These are phyloP conservation scores for Keithomyces neogunnii DNA, from an alignment of 2,329 filamentous ascomycete species.

Conservation along the genomic window DNA sequence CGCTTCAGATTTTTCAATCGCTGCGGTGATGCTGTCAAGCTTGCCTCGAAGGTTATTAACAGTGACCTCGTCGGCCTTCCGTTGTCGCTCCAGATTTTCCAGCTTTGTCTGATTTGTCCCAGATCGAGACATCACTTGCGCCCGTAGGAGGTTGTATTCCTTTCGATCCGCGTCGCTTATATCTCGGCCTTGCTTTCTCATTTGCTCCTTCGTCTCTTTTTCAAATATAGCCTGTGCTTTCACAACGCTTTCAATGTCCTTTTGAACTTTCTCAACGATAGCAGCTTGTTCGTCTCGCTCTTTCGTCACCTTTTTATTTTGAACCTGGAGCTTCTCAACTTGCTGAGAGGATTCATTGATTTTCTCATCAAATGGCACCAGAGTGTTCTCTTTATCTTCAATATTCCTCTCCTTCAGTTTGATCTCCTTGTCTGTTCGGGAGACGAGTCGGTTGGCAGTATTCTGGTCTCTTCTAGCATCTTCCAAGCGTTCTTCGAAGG, in stretches of 20 bases:
- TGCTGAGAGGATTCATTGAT: slow-evolving; percentile 69
- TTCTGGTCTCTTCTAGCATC: slow-evolving; percentile 77
- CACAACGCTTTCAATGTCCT: slow-evolving; percentile 74
- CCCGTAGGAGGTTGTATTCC: slow-evolving; percentile 77
- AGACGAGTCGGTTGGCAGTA: slow-evolving; percentile 65
- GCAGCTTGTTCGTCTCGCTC: slow-evolving; percentile 66
- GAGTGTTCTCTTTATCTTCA: slow-evolving; percentile 74
- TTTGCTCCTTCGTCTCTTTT: slow-evolving; percentile 72
- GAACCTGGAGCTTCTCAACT: slow-evolving; percentile 56
- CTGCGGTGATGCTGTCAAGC: slow-evolving; percentile 68
- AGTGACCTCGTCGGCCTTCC: slow-evolving; percentile 86
- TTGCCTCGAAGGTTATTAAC: slow-evolving; percentile 84
- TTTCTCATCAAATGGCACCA: slow-evolving; percentile 90
- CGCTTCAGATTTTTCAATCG: slow-evolving; percentile 62
- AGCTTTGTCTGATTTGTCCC: slow-evolving; percentile 74
- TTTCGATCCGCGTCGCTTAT: slow-evolving; percentile 79
- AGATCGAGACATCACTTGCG: slow-evolving; percentile 76
- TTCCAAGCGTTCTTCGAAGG: slow-evolving; percentile 73
- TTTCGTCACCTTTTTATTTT: slow-evolving; percentile 62
- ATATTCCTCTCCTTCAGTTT: slow-evolving; percentile 79
- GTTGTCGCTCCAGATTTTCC: slow-evolving; percentile 77
- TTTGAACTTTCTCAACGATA: slow-evolving; percentile 65
- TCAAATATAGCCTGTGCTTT: slow-evolving; percentile 88
- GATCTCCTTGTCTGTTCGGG: slow-evolving; percentile 77
- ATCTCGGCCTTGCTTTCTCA: slow-evolving; percentile 79